Evolutionary conservation across 257 asterid species (phyloP).

Genomic region (Solanum clarkiae): DNA sequence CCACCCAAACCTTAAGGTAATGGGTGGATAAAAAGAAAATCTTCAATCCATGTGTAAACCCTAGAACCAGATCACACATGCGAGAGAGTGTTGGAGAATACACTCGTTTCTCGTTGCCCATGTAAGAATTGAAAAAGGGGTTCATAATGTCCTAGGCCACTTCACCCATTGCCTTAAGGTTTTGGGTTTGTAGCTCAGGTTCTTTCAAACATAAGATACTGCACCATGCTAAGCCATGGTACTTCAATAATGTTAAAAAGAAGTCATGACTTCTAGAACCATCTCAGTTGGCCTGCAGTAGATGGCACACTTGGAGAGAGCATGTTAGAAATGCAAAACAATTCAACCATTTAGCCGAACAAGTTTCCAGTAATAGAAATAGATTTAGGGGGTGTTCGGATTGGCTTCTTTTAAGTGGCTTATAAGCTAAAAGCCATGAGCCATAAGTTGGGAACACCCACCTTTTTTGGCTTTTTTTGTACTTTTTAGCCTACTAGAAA

Average conservation of each 20-base stretch:
- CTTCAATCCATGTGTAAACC: background rate
- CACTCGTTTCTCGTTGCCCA: background rate
- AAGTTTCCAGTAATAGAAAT: background rate
- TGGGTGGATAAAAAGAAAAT: background rate
- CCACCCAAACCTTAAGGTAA: background rate
- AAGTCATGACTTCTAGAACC: background rate
- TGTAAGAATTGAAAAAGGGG: background rate
- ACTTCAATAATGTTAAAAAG: background rate
- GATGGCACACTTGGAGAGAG: background rate
- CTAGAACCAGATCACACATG: background rate
- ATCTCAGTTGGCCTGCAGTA: background rate
- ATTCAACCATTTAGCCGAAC: background rate
- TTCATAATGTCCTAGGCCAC: background rate
- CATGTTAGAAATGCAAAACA: background rate
- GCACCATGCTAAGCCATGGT: background rate
- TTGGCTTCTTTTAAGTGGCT: too few relatives aligned
- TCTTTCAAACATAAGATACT: background rate
- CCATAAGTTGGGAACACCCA: too few relatives aligned
- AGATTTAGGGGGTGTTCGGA: background rate
- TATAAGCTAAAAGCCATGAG: too few relatives aligned
- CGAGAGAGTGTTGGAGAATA: background rate
- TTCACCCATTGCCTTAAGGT: background rate
- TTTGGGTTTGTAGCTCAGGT: background rate
- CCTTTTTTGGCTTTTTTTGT: too few relatives aligned
- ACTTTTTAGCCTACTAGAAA: too few relatives aligned